Percentiles rank a stretch among this genome's conserved stretches.
phyloP scores from a whole-genome alignment of 2,329 filamentous ascomycete species.

The Rhinocladiella mackenziei region DNA sequence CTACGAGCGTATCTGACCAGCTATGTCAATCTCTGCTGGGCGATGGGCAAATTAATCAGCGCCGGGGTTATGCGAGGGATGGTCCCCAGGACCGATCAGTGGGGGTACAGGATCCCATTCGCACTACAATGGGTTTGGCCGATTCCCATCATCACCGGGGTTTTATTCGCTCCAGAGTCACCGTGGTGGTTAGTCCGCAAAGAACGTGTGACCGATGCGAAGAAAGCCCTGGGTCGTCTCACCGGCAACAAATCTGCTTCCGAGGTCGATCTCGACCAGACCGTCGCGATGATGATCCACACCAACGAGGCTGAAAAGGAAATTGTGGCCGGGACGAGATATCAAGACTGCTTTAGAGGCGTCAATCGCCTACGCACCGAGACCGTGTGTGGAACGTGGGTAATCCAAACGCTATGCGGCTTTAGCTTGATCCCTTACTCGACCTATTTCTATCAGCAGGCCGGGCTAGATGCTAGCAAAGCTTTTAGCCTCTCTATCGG shows the following conservation, averaged over 20 bases:
- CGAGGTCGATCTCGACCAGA: slow-evolving; percentile 29
- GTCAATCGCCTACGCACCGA: slow-evolving; percentile 74
- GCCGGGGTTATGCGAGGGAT: slow-evolving; percentile 17
- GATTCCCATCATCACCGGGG: slow-evolving; percentile 11
- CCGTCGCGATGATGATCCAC: slow-evolving; percentile 37
- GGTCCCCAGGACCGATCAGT: not conserved
- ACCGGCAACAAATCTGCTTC: too few relatives aligned
- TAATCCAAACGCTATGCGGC: slow-evolving; percentile 60
- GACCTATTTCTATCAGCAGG: slow-evolving; percentile 51
- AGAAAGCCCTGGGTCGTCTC: slow-evolving; percentile 40
- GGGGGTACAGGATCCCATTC: slow-evolving; percentile 19
- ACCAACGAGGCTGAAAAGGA: slow-evolving; percentile 35
- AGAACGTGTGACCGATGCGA: slow-evolving; percentile 43
- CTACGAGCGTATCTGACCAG: too few relatives aligned
- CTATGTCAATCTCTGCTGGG: too few relatives aligned
- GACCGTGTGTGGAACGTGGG: slow-evolving; percentile 61
- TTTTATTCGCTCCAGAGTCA: slow-evolving; percentile 19
- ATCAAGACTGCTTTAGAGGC: slow-evolving; percentile 79
- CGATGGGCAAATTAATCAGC: slow-evolving; percentile 56
- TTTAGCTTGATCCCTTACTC: slow-evolving; percentile 61
- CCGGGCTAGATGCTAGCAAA: slow-evolving; percentile 33
- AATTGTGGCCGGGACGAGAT: slow-evolving; percentile 42
- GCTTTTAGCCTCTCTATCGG: slow-evolving; percentile 49
- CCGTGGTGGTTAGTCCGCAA: slow-evolving; percentile 47
- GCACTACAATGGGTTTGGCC: slow-evolving; percentile 27